These are phyloP conservation scores for Tulasnella calospora DNA, from an alignment of 768 basidiomycete genomes.

Conservation along the genomic window DNA sequence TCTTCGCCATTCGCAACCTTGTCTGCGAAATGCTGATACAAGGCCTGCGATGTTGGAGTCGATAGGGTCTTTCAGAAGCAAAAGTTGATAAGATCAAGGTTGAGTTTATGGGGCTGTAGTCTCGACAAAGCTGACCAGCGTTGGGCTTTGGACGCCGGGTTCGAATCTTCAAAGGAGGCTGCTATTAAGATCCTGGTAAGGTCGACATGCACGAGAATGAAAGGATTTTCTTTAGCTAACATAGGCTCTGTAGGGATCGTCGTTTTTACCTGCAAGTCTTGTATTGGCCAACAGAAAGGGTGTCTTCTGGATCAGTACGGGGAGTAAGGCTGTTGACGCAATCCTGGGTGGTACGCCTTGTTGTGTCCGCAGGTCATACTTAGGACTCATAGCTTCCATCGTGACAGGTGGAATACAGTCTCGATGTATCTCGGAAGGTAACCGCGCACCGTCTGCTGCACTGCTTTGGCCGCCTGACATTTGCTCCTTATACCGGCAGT, in stretches of 20 bases:
- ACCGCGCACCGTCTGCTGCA: not conserved
- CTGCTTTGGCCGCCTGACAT: not conserved
- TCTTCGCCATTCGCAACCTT: not conserved
- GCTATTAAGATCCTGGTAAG: slow-evolving; percentile 78
- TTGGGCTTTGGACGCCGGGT: not conserved
- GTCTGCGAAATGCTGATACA: not conserved
- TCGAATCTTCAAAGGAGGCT: slow-evolving; percentile 57
- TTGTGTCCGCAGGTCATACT: not conserved
- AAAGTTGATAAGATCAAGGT: slow-evolving; percentile 98
- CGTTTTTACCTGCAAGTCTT: slow-evolving; percentile 87
- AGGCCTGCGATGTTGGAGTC: not conserved
- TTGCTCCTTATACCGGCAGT: slow-evolving; percentile 46
- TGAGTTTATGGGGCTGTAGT: slow-evolving; percentile 20
- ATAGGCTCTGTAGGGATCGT: slow-evolving; percentile 59
- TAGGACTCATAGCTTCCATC: not conserved
- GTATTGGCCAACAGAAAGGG: slow-evolving; percentile 79
- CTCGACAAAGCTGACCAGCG: not conserved
- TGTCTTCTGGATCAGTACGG: slow-evolving; percentile 82
- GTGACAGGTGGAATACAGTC: slow-evolving; percentile 76
- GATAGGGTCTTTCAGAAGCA: slow-evolving; percentile 88
- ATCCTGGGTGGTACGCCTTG: slow-evolving; percentile 72
- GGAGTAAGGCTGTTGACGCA: slow-evolving; percentile 83
- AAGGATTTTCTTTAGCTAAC: not conserved
- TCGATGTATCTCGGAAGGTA: slow-evolving; percentile 90
- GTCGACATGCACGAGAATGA: not conserved